Evolutionary conservation across 1,284 basidiomycete genomes (phyloP), one percentile per base, ranked within the genome.

Genomic region (Cryptococcus amylolentus): DNA sequence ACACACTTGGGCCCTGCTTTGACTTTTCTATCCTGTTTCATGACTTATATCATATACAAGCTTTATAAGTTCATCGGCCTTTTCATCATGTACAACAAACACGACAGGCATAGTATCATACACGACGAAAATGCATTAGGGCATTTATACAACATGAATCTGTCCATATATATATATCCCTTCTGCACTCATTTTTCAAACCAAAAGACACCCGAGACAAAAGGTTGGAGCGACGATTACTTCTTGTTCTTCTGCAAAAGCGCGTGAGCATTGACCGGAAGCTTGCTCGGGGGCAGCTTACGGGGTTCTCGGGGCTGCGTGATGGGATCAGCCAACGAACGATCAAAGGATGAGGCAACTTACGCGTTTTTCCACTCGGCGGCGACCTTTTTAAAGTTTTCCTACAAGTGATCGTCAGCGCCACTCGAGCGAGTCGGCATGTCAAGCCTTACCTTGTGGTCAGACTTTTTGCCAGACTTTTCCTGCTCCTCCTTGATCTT

Each of bases 401-500:
- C 71, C 72, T 73, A 53, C 20, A 23, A 49, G 5, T 16, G 51
- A 46, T 14, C 13, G 55, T 61, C 53, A 60, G 55, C 41, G 31
- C 31, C 31, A 35, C 31, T 38, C 35, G 42, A 10, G 45, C 9
- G 12, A 16, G 9, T 1, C 16, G 7, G 8, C 41, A 8, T 8
- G 8, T 28, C 7, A 23, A 28, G 20, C 14, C 71, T 31, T 40
- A 74, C 71, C 70, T 68, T 70, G 70, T 76, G 73, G 58, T 70
- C 69, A 53, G 53, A 54, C 62, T 68, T 74, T 62, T 71, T 70
- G 58, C 71, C 71, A 13, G 66, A 44, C 64, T 76, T 72, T 64
- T 72, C 71, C 52, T 69, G 62, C 43, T 74, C 72, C 31, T 62
- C 69, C 71, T 75, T 76, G 67, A 76, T 69, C 65, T 76, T 74